A percentile compares a stretch with the other conserved stretches of the same genome.
These are phyloP conservation scores for Rhytidhysteron rufulum DNA, from an alignment of 2,329 filamentous ascomycete genomes.

Conservation along the genomic window DNA sequence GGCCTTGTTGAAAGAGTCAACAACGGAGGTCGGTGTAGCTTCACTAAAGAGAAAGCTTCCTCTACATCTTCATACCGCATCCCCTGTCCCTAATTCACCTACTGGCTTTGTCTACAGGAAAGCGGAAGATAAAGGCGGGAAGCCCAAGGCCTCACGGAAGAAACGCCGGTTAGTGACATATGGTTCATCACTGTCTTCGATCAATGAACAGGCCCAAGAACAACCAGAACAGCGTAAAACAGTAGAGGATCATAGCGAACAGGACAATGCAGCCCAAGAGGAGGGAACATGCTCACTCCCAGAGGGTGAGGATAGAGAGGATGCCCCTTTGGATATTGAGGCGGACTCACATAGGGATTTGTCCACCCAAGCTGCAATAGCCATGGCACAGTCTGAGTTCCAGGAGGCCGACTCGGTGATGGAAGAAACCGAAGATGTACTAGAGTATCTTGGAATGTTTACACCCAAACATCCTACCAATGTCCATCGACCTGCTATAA, in stretches of 20 bases:
- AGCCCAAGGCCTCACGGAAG: neutral
- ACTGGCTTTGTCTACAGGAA: conserved; percentile 25
- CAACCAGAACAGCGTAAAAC: neutral
- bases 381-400: conserved; percentile 29
- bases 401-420: conserved; percentile 11
- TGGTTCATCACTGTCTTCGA: neutral
- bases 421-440: neutral
- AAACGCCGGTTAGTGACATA: conserved; percentile 1
- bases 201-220: neutral
- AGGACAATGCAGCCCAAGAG: neutral
- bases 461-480: neutral
- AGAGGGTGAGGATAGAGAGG: neutral
- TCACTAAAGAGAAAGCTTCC: neutral
- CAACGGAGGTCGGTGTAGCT: neutral
- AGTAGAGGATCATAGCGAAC: neutral
- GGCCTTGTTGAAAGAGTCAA: neutral
- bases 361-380: conserved; percentile 35
- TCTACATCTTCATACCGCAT: conserved; percentile 16
- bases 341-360: conserved; percentile 11
- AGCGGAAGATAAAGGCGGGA: conserved; percentile 7
- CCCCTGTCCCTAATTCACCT: conserved; percentile 19
- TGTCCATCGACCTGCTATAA: conserved; percentile 12
- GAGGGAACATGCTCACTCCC: neutral
- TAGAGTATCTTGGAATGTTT: neutral
- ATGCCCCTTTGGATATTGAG: too few species aligned